phyloP scores from a whole-genome alignment of 306 rosid species.

The Prunus salicina region DNA sequence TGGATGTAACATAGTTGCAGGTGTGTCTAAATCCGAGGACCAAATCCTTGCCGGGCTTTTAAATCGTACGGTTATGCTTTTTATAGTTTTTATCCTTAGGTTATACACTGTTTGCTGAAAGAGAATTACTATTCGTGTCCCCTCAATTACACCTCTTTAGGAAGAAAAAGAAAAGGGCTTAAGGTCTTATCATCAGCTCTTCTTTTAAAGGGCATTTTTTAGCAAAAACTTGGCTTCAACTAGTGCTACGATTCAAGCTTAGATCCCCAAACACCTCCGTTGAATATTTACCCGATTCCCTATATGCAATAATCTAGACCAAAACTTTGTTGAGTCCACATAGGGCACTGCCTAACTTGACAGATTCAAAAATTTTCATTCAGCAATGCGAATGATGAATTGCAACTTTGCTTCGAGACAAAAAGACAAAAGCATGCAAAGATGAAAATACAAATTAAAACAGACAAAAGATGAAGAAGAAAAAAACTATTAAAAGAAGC shows the following conservation, averaged over 20 bases:
- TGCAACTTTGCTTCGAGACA: background rate
- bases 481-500: background rate
- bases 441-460: slow-evolving; percentile 3
- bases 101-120: slow-evolving; percentile 41
- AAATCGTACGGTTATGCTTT: slow-evolving; percentile 51
- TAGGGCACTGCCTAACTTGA: too few species aligned
- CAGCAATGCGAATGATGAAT: background rate
- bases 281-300: background rate
- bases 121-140: slow-evolving; percentile 30
- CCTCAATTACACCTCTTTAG: slow-evolving; percentile 34
- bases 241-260: background rate
- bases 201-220: slow-evolving; percentile 52
- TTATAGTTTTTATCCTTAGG: slow-evolving; percentile 39
- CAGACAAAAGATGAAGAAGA: too few species aligned
- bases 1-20: slow-evolving; percentile 42
- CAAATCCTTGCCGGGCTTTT: slow-evolving; percentile 55
- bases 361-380: background rate
- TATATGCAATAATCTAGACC: background rate
- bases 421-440: slow-evolving; percentile 4
- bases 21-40: slow-evolving; percentile 52
- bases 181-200: slow-evolving; percentile 42
- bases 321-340: background rate
- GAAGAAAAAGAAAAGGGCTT: slow-evolving; percentile 31
- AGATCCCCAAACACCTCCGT: background rate
- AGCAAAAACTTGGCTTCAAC: background rate